Percentiles rank a stretch among this genome's conserved stretches.
Evolutionary conservation across 2,329 filamentous ascomycete genomes (phyloP).

Genomic region (Graphiopsis chlorocephala): DNA sequence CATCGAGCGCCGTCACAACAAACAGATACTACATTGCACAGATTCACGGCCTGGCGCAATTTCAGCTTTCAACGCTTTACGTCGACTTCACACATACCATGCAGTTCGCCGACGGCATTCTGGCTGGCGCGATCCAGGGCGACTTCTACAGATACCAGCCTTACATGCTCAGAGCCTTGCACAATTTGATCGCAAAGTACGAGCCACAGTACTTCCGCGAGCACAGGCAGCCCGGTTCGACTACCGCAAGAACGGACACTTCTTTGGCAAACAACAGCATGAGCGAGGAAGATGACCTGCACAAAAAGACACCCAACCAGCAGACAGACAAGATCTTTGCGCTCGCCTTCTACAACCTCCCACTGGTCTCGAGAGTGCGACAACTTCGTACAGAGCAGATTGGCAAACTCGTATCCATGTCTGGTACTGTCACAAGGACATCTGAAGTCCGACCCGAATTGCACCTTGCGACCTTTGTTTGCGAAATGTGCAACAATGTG

Average conservation of each 20-base stretch:
- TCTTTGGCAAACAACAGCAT: slow-evolving; percentile 56
- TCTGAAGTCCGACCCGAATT: slow-evolving; percentile 95
- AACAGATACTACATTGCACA: slow-evolving; percentile 84
- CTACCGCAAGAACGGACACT: slow-evolving; percentile 65
- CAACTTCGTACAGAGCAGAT: slow-evolving; percentile 86
- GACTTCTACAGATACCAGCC: slow-evolving; percentile 95
- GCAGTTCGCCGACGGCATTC: slow-evolving; percentile 70
- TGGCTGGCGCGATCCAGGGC: slow-evolving; percentile 81
- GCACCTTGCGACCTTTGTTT: slow-evolving; percentile 87
- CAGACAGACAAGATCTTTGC: slow-evolving; percentile 96
- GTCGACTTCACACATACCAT: slow-evolving; percentile 83
- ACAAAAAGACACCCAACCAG: slow-evolving; percentile 79
- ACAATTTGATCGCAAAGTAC: slow-evolving; percentile 91
- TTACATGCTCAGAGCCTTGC: slow-evolving; percentile 81
- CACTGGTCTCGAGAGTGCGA: slow-evolving; percentile 80
- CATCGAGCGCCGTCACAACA: slow-evolving; percentile 68
- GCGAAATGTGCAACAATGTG: slow-evolving; percentile 79
- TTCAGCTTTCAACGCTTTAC: slow-evolving; percentile 79
- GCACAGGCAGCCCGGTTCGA: slow-evolving; percentile 77
- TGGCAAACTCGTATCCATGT: slow-evolving; percentile 90
- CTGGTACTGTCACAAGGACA: slow-evolving; percentile 91
- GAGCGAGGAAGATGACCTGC: slow-evolving; percentile 57
- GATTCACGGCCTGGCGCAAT: slow-evolving; percentile 72
- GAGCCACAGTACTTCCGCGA: slow-evolving; percentile 92
- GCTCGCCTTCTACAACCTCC: slow-evolving; percentile 88